A percentile compares a stretch with the other conserved stretches of the same genome.
These are phyloP conservation scores for Xerocomus cyaneibrunnescens DNA, from an alignment of 1,284 basidiomycete species.

Conservation along the genomic window DNA sequence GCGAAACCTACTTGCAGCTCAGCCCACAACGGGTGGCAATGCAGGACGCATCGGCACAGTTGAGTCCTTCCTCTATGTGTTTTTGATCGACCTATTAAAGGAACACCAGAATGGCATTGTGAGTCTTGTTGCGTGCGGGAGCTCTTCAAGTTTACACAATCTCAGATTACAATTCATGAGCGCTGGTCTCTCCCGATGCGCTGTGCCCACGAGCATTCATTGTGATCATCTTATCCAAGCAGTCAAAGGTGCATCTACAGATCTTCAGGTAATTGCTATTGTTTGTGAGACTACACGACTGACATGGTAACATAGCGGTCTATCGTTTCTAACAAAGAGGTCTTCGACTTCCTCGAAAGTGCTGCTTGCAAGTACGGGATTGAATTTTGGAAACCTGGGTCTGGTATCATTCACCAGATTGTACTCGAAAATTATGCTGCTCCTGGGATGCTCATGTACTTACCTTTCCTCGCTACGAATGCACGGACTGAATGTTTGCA, in stretches of 20 bases:
- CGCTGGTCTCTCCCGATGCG: constrained; percentile 82
- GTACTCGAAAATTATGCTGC: constrained; percentile 98
- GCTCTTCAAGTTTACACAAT: constrained; percentile 11
- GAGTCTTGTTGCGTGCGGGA: constrained; percentile 28
- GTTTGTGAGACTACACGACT: constrained; percentile 3
- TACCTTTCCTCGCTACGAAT: constrained; percentile 13
- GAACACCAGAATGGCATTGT: constrained; percentile 73
- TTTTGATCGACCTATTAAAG: constrained; percentile 13
- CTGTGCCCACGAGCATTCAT: constrained; percentile 88
- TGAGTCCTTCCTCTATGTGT: constrained; percentile 40
- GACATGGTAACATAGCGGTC: constrained; percentile 56
- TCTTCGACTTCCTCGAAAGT: constrained; percentile 97
- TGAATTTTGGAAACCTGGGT: constrained; percentile 95
- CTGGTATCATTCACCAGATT: constrained; percentile 97
- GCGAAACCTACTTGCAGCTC: constrained; percentile 90
- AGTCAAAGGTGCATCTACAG: constrained; percentile 77
- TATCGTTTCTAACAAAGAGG: constrained; percentile 90
- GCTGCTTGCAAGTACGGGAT: constrained; percentile 94
- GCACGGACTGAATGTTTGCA: constrained; percentile 16
- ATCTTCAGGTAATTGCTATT: constrained; percentile 62
- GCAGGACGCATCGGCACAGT: constrained; percentile 98
- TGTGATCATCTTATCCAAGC: constrained; percentile 98
- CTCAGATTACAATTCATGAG: constrained; percentile 97
- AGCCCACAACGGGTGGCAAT: constrained; percentile 94
- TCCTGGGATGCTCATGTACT: constrained; percentile 80